These are phyloP conservation scores for Paxillus involutus DNA, from an alignment of 768 basidiomycete genomes.

Conservation along the genomic window DNA sequence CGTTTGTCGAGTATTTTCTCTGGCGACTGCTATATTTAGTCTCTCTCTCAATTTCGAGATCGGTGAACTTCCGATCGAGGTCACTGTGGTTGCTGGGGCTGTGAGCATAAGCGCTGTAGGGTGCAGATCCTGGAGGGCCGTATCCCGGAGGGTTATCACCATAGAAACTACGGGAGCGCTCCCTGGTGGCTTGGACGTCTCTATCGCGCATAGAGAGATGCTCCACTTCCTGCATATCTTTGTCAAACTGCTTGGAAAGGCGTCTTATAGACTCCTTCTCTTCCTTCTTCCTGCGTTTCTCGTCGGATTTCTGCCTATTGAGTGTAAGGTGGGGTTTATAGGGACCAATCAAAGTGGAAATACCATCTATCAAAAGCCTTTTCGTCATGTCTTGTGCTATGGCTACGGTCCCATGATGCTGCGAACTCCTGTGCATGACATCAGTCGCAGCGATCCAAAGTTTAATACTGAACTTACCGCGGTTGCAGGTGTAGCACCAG, in stretches of 20 bases:
- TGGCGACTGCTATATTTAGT: slow-evolving; percentile 34
- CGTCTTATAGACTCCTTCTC: slow-evolving; percentile 41
- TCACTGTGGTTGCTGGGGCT: slow-evolving; percentile 29
- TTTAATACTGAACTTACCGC: slow-evolving; percentile 38
- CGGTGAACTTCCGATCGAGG: slow-evolving; percentile 39
- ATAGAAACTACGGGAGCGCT: slow-evolving; percentile 58
- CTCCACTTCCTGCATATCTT: slow-evolving; percentile 51
- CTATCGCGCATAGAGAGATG: slow-evolving; percentile 56
- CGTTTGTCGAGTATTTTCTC: slow-evolving; percentile 46
- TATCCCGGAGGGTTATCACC: slow-evolving; percentile 34
- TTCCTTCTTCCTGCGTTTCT: slow-evolving; percentile 55
- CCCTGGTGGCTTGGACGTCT: slow-evolving; percentile 43
- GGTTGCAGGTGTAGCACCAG: slow-evolving; percentile 59
- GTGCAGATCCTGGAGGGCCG: slow-evolving; percentile 18
- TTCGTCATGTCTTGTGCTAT: slow-evolving; percentile 40
- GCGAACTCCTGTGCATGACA: slow-evolving; percentile 49
- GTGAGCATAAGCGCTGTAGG: slow-evolving; percentile 23
- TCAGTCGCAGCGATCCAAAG: slow-evolving; percentile 1
- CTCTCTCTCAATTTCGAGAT: slow-evolving; percentile 34
- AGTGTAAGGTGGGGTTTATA: slow-evolving; percentile 11
- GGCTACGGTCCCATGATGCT: slow-evolving; percentile 52
- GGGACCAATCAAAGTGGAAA: slow-evolving; percentile 2
- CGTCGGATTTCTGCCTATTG: slow-evolving; percentile 48
- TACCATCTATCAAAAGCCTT: slow-evolving; percentile 49
- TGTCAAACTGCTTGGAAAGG: slow-evolving; percentile 37